A percentile compares a stretch with the other conserved stretches of the same genome.
Conservation (phyloP, 371 early-diverging fungal genomes). For the Mucor mucedo region DNA sequence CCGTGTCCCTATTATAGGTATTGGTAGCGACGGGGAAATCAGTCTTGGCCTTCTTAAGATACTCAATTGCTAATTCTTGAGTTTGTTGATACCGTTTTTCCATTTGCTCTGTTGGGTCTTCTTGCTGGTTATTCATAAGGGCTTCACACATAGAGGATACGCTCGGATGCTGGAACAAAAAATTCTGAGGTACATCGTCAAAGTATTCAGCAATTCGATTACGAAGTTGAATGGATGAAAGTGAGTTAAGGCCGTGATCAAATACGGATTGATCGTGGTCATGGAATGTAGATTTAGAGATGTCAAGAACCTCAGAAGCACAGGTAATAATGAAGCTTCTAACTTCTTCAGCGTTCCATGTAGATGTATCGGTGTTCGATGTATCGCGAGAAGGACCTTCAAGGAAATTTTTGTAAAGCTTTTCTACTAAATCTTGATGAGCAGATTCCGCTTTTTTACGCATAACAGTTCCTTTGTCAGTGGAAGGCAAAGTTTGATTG, state of each 20-base stretch:
- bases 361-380: constrained; percentile 3
- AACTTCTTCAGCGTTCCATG: constrained; percentile 16
- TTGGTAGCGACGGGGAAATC: constrained; percentile 28
- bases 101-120: not conserved
- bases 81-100: constrained; percentile 19
- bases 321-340: constrained; percentile 8
- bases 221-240: constrained; percentile 30
- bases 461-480: constrained; percentile 27
- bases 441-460: constrained; percentile 23
- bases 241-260: constrained; percentile 37
- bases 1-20: constrained; percentile 2
- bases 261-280: constrained; percentile 25
- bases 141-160: constrained; percentile 25
- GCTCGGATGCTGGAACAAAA: constrained; percentile 40
- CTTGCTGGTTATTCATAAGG: not conserved
- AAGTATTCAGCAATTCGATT: constrained; percentile 27
- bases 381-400: constrained; percentile 10
- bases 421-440: constrained; percentile 31
- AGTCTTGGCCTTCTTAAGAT: constrained; percentile 26
- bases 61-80: constrained; percentile 17
- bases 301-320: constrained; percentile 15
- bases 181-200: constrained; percentile 38
- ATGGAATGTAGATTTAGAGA: constrained; percentile 8
- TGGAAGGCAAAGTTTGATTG: constrained; percentile 14
- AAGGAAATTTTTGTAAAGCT: constrained; percentile 35